phyloP scores from a whole-genome alignment of 768 basidiomycete genomes.

The Amanita pseudoporphyria region DNA sequence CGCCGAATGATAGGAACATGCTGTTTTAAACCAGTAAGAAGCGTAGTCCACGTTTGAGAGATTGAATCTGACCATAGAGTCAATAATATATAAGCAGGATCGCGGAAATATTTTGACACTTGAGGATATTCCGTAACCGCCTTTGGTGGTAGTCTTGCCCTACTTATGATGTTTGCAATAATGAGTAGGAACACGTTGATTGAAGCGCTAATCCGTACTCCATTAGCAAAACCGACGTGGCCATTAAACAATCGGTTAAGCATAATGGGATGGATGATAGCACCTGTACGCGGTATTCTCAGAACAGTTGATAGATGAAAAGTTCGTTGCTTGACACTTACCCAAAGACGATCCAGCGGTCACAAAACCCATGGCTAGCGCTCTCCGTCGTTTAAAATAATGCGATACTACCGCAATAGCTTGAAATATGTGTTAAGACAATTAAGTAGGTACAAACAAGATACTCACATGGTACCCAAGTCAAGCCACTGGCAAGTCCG shows the following conservation, averaged over 20 bases:
- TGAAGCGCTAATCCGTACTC: too few species aligned
- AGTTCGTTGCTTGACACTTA: conserved; percentile 9
- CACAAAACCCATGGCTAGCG: conserved; percentile 38
- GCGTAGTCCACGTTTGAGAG: conserved; percentile 11
- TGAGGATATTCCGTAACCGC: conserved; percentile 17
- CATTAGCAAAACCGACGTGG: too few species aligned
- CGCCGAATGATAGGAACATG: conserved; percentile 21
- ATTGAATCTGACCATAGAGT: conserved; percentile 13
- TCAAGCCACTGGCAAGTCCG: too few species aligned
- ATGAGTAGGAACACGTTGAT: too few species aligned
- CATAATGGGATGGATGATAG: too few species aligned
- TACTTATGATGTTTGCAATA: too few species aligned
- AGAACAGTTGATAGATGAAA: neutral
- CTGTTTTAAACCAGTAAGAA: conserved; percentile 23
- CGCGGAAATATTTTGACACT: neutral
- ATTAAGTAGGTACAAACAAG: neutral
- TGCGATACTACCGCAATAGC: conserved; percentile 41
- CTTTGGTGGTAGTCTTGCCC: conserved; percentile 26
- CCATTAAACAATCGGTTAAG: too few species aligned
- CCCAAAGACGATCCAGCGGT: conserved; percentile 23
- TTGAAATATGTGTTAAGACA: conserved; percentile 8
- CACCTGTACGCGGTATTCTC: too few species aligned
- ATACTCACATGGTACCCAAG: too few species aligned
- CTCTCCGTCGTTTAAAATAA: conserved; percentile 39
- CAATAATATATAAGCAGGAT: conserved; percentile 15